Base-by-base conservation (phyloP, 768 basidiomycete genomes). In the Ramaria sp. region DNA sequence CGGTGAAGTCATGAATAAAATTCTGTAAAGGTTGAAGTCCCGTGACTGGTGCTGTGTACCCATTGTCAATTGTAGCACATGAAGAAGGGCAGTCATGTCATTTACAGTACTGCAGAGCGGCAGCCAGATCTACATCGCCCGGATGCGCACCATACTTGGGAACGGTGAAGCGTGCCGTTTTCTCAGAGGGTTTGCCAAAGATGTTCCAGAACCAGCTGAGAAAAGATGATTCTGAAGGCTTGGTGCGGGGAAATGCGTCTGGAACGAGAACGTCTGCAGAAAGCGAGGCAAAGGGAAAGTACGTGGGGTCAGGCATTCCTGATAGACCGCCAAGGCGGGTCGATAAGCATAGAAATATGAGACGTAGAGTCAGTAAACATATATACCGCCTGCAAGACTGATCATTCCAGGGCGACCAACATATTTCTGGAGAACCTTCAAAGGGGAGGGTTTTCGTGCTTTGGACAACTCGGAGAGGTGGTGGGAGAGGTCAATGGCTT, bases 341-440 rank as follows among this genome's bases (percentile, higher is more conserved):
- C 4, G 43, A 64, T 37, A 13, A 37, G 34, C 34, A 37, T 37
- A 37, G 34, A 37, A 37, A 9, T 37, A 13, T 9, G 10, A 37
- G 38, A 47, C 33, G 10, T 41, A 43, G n/a, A 41, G 7, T 53
- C 43, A 30, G 38, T 54, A 55, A 24, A 46, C 2, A 33, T 17
- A 66, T 73, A 59, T 48, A 81, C 88, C 88, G 63, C 87, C 87
- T n/a, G 85, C 84, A 59, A 91, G 70, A 51, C 67, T 70, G 51
- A 88, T 77, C 7, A 82, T 59, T 10, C 79, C 81, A 17, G 79
- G 78, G 41, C 70, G 71, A 2, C 69, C 70, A 59, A 75, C 71
- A 67, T 84, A 86, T 67, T 80, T 80, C 63, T 80, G 77, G 30
- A 88, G 67, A 42, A 75, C 77, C 67, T 91, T 91, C 55, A 91